phyloP scores from a whole-genome alignment of 805 yeast species.

The Lipomyces mesembrius region DNA sequence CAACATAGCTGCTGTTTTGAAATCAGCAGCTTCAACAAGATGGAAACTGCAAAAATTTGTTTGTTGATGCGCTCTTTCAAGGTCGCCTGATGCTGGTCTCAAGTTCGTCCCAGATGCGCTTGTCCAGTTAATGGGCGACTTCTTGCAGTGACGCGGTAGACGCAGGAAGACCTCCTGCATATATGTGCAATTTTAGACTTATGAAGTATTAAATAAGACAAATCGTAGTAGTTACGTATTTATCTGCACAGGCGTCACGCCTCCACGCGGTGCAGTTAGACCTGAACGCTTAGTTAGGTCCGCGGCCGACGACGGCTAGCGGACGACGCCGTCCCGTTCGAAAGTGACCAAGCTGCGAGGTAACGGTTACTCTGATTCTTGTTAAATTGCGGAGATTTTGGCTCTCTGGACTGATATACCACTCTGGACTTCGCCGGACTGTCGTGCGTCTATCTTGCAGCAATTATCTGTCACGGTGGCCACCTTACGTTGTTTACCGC shows the following conservation, averaged over 20 bases:
- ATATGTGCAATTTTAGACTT: neutral
- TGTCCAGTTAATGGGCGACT: neutral
- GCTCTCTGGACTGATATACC: neutral
- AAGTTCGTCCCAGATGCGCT: neutral
- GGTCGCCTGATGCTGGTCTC: too few species aligned
- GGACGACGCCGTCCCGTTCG: slow-evolving; percentile 1
- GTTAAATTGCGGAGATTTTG: neutral
- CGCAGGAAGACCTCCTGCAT: neutral
- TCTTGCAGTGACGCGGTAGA: neutral
- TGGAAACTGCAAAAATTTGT: neutral
- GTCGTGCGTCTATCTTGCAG: neutral
- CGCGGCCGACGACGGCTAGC: neutral
- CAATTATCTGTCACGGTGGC: slow-evolving; percentile 2
- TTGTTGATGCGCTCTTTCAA: neutral
- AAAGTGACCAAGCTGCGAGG: neutral
- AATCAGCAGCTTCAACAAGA: neutral
- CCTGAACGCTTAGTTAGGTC: too few species aligned
- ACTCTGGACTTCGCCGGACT: neutral
- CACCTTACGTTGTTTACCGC: neutral
- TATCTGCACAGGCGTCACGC: neutral
- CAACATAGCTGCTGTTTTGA: neutral
- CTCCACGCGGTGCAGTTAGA: neutral
- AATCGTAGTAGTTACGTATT: neutral
- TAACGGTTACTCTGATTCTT: neutral
- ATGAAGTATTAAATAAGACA: neutral